Base-by-base conservation (phyloP, 768 basidiomycete genomes). In the Leccinellum luteum region DNA sequence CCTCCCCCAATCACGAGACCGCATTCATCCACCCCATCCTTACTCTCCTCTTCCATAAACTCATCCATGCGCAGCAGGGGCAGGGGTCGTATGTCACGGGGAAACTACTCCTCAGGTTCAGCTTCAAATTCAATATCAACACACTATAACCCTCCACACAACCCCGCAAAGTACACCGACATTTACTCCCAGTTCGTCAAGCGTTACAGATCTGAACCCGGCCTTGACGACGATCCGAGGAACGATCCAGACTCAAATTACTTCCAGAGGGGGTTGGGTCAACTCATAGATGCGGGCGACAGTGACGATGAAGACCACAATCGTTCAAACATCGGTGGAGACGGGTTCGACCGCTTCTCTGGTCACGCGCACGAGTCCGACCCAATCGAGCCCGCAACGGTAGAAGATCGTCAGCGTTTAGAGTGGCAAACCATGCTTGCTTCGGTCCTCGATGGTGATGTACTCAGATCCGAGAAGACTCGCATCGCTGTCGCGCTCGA, bases 361-460 rank as follows among this genome's bases (percentile, higher is more conserved):
- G 73, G 79, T 6, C 74, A 83, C 35, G 73, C 81, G 56, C 75
- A 83, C 31, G 87, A 90, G 64, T 75, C 83, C 6, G 87, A 89
- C 62, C 78, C 81, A 48, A 80, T 82, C 51, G 80, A 86, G 57
- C 86, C 89, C 25, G 82, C 84, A 43, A 87, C 89, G 2, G 77
- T 80, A 53, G 85, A 90, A 65, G 89, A 93, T 67, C 80, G 83
- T 60, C 90, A 94, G 65, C 80, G 95, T 27, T 73, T 95, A 49
- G 94, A 97, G 73, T 98, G 97, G 97, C 94, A 95, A 73, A 89
- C 89, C 17, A 89, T 98, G 86, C 84, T 98, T 31, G 85, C 92
- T 13, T 96, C 94, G 30, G 96, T 98, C 25, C 80, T 99, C 48
- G 85, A 85, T 30, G 95, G 97, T 10, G 95, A 98, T 66, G 94